These are phyloP conservation scores for Botrytis hyacinthi DNA, from an alignment of 2,329 filamentous ascomycete species.

Conservation along the genomic window DNA sequence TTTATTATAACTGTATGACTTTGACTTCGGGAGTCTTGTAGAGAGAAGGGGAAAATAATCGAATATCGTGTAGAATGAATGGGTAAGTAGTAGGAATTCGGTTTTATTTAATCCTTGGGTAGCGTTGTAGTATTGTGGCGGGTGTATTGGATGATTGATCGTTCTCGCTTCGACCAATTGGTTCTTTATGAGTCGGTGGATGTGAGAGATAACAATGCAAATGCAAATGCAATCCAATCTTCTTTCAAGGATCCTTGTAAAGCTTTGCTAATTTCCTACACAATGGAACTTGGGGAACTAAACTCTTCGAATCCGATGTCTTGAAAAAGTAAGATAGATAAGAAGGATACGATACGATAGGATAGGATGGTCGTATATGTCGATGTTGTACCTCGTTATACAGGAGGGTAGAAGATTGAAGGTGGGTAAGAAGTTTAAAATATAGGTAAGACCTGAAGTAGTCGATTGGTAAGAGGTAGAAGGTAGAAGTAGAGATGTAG, in stretches of 20 bases:
- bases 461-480: background rate
- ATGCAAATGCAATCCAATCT: constrained; percentile 2
- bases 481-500: background rate
- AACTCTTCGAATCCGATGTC: background rate
- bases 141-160: background rate
- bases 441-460: background rate
- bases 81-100: background rate
- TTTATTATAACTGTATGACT: constrained; percentile 6
- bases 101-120: background rate
- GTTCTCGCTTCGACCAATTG: background rate
- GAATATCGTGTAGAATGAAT: background rate
- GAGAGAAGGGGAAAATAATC: background rate
- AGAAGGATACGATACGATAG: background rate
- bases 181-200: background rate
- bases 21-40: constrained; percentile 7
- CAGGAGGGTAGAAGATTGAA: background rate
- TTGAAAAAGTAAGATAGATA: constrained; percentile 6
- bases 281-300: background rate
- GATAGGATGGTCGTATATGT: background rate
- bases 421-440: background rate
- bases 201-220: background rate
- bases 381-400: background rate
- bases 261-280: background rate
- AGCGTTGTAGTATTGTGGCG: background rate
- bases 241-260: background rate